Evolutionary conservation across 108 stramenopile genomes (phyloP).

Genomic region (Nitzschia sp.): DNA sequence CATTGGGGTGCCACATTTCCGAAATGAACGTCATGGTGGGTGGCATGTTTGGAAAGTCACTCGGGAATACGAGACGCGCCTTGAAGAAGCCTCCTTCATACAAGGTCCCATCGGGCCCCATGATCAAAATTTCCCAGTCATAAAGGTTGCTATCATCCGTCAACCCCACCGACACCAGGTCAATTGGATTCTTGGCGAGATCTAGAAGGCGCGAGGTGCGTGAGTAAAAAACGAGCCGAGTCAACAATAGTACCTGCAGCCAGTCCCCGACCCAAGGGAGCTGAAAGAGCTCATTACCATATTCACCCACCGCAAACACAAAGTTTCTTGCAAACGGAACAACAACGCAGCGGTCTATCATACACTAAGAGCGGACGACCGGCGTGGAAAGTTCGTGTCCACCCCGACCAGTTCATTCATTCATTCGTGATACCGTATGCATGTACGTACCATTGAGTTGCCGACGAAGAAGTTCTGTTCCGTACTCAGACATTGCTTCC

Average conservation of each 20-base stretch:
- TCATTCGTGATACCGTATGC: neutral
- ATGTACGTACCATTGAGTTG: conserved; percentile 86
- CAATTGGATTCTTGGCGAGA: conserved; percentile 86
- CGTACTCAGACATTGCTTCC: conserved; percentile 88
- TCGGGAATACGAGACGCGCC: conserved; percentile 91
- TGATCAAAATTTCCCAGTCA: conserved; percentile 96
- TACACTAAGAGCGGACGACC: neutral
- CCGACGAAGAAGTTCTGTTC: conserved; percentile 79
- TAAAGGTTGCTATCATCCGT: conserved; percentile 85
- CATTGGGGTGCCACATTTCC: conserved; percentile 99
- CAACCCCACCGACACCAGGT: conserved; percentile 87
- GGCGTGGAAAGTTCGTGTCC: neutral
- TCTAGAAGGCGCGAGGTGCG: conserved; percentile 35
- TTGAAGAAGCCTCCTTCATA: conserved; percentile 98
- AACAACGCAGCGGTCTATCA: neutral
- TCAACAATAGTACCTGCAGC: too few relatives aligned
- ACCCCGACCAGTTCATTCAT: neutral
- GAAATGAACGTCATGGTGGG: conserved; percentile 89
- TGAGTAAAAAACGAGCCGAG: neutral
- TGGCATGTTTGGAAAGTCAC: conserved; percentile 97
- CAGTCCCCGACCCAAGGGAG: too few relatives aligned
- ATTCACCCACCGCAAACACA: neutral
- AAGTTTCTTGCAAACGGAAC: neutral
- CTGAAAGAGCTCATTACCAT: too few relatives aligned
- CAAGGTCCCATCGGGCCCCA: conserved; percentile 91